Conservation (phyloP, 768 basidiomycete genomes). For the Russula foetens region DNA sequence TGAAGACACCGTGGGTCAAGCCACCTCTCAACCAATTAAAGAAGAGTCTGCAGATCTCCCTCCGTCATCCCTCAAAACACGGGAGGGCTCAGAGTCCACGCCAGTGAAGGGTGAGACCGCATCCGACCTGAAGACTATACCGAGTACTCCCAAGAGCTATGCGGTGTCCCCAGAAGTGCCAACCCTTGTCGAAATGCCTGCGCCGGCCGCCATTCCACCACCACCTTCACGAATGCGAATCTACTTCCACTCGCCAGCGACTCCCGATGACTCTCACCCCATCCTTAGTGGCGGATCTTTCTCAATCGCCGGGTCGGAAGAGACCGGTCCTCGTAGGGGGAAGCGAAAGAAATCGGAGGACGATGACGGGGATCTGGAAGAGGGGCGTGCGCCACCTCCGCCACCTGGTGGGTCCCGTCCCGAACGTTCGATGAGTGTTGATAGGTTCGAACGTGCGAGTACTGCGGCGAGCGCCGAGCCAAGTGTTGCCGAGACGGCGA, state of each 20-base stretch:
- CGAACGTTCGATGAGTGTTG: constrained; percentile 39
- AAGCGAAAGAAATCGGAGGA: constrained; percentile 88
- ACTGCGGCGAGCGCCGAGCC: constrained; percentile 67
- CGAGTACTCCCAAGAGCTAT: background rate
- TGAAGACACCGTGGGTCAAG: constrained; percentile 6
- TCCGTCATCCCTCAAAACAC: background rate
- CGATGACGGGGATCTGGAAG: constrained; percentile 75
- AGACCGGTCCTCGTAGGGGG: constrained; percentile 53
- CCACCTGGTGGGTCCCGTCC: constrained; percentile 39
- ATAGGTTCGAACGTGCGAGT: constrained; percentile 49
- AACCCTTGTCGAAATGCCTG: constrained; percentile 20
- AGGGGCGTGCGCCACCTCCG: constrained; percentile 57
- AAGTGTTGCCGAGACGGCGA: constrained; percentile 50
- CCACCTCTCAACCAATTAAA: background rate
- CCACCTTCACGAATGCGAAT: constrained; percentile 80
- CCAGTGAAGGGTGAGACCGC: background rate
- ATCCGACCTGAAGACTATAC: background rate
- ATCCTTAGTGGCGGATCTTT: constrained; percentile 53
- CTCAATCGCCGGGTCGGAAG: constrained; percentile 38
- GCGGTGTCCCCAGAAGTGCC: background rate
- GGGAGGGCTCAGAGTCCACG: background rate
- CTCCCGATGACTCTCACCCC: constrained; percentile 70
- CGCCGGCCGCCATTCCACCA: constrained; percentile 28
- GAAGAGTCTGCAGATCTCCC: constrained; percentile 7
- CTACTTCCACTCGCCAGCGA: constrained; percentile 86